Conservation (phyloP, 2,329 filamentous ascomycete species). For the Exophiala bonariae region DNA sequence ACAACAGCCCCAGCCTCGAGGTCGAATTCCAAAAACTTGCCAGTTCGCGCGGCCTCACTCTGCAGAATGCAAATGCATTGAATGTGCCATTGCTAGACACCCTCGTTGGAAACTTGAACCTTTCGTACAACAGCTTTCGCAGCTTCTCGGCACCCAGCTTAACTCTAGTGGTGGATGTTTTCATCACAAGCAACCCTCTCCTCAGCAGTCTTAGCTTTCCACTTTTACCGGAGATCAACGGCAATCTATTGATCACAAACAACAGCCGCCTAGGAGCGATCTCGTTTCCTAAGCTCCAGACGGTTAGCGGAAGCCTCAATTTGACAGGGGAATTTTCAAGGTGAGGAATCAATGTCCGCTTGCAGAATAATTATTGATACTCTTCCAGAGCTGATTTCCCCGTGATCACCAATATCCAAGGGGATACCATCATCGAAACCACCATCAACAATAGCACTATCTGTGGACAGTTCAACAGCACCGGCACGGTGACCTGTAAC, state of each 20-base stretch:
- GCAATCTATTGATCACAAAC: conserved; percentile 82
- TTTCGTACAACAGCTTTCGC: conserved; percentile 69
- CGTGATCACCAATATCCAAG: conserved; percentile 64
- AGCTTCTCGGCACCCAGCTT: conserved; percentile 45
- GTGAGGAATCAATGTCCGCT: background rate
- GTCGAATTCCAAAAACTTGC: conserved; percentile 75
- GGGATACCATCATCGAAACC: conserved; percentile 68
- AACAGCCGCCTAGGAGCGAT: conserved; percentile 73
- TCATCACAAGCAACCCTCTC: conserved; percentile 56
- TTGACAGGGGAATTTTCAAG: conserved; percentile 76
- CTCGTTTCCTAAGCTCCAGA: conserved; percentile 66
- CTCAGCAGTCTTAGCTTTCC: conserved; percentile 75
- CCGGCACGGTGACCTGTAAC: conserved; percentile 47
- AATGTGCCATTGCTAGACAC: conserved; percentile 68
- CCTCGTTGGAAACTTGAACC: conserved; percentile 76
- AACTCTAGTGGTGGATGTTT: conserved; percentile 46
- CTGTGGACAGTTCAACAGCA: conserved; percentile 55
- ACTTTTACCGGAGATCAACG: conserved; percentile 64
- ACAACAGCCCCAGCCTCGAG: conserved; percentile 72
- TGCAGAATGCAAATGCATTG: conserved; percentile 75
- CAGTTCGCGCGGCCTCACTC: conserved; percentile 75
- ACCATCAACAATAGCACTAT: conserved; percentile 58
- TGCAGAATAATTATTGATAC: conserved; percentile 25
- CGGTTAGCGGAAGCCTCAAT: conserved; percentile 76
- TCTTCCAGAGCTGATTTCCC: conserved; percentile 53